Evolutionary conservation across 345 rosid genomes (phyloP).

Genomic region (Cochlearia excelsa): DNA sequence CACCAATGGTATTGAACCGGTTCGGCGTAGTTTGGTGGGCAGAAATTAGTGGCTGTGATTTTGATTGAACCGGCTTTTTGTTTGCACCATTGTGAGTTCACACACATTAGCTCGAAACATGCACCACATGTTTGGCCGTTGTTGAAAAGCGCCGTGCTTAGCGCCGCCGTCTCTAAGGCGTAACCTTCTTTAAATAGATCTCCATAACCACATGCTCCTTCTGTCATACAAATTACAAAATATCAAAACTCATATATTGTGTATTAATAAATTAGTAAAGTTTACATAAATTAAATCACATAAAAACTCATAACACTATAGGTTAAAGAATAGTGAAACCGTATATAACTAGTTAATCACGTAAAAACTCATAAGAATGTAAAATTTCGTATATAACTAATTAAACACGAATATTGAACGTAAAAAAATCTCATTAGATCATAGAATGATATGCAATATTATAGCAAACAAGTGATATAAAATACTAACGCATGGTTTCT

Average conservation of each 20-base stretch:
- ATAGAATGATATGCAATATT: no score
- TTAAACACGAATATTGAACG: no score
- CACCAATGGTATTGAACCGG: slow-evolving; percentile 33
- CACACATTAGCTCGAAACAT: slow-evolving; percentile 24
- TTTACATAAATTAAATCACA: no score
- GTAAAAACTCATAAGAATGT: no score
- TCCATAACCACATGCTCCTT: slow-evolving; percentile 65
- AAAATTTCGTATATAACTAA: no score
- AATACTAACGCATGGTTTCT: slow-evolving; percentile 16
- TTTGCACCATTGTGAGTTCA: slow-evolving; percentile 1
- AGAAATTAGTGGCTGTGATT: slow-evolving; percentile 54
- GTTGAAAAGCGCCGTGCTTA: slow-evolving; percentile 43
- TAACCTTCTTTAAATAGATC: slow-evolving; percentile 44
- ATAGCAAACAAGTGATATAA: no score
- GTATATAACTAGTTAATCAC: no score
- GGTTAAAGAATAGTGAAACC: no score
- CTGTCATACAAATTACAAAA: slow-evolving; percentile 14
- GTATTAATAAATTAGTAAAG: no score
- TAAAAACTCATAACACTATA: no score
- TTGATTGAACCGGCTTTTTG: slow-evolving; percentile 16
- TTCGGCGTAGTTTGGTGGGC: slow-evolving; percentile 45
- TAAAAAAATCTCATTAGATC: no score
- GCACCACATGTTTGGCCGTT: slow-evolving; percentile 20
- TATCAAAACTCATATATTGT: no score
- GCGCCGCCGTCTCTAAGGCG: slow-evolving; percentile 45